Percentiles rank a stretch among this genome's conserved stretches.
These are phyloP conservation scores for Pterulicium gracile DNA, from an alignment of 1,284 basidiomycete genomes.

Conservation along the genomic window DNA sequence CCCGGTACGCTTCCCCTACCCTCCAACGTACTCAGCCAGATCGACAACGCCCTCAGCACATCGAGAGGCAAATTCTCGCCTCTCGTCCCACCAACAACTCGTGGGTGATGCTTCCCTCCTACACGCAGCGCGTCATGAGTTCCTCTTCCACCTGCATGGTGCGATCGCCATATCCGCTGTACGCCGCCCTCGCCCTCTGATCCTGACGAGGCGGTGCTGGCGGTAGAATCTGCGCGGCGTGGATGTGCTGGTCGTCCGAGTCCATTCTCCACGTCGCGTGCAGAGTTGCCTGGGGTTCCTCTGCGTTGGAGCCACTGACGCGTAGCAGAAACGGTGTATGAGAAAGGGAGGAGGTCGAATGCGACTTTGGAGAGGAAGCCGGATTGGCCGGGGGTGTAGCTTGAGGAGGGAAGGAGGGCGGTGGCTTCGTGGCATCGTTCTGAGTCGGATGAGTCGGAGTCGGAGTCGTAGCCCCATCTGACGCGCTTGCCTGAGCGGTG, in stretches of 20 bases:
- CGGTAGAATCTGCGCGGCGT: too few species aligned
- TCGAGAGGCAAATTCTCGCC: conserved; percentile 40
- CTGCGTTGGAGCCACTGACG: conserved; percentile 12
- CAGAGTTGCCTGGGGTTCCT: too few species aligned
- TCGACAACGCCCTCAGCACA: conserved; percentile 40
- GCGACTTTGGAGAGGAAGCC: conserved; percentile 22
- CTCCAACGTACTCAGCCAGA: conserved; percentile 48
- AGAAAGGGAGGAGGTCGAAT: conserved; percentile 32
- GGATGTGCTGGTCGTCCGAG: too few species aligned
- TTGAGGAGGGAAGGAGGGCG: conserved; percentile 20
- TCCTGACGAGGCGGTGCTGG: too few species aligned
- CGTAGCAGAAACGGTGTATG: conserved; percentile 15
- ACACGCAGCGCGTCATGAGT: conserved; percentile 17
- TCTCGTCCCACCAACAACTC: conserved; percentile 21
- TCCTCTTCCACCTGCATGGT: conserved; percentile 22
- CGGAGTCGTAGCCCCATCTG: too few species aligned
- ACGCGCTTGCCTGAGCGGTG: conserved; percentile 9
- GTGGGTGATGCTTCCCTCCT: conserved; percentile 22
- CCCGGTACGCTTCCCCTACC: conserved; percentile 42
- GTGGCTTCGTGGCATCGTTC: conserved; percentile 15
- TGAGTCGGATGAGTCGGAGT: conserved; percentile 13
- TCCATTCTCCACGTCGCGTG: too few species aligned
- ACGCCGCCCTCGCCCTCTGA: conserved; percentile 13
- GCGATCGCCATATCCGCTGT: conserved; percentile 14
- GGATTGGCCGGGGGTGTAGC: conserved; percentile 13